Conservation (phyloP, 768 basidiomycete genomes). For the Agrocybe chaxingu region DNA sequence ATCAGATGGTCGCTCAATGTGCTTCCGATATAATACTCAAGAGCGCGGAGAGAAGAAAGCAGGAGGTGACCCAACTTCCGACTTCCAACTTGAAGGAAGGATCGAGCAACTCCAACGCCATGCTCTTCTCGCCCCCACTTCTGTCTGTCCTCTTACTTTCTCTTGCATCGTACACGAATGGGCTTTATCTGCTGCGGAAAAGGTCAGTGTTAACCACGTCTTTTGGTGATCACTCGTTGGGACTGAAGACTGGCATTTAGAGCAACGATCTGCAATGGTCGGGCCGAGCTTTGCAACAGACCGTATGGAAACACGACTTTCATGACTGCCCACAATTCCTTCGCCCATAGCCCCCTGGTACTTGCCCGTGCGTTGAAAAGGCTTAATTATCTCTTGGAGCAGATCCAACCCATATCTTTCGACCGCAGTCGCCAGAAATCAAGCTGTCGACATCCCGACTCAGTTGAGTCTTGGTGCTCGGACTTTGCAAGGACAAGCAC, state of each 20-base stretch:
- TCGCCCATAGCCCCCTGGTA: conserved; percentile 35
- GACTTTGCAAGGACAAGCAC: conserved; percentile 61
- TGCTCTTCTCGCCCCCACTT: not conserved
- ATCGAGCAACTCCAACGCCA: not conserved
- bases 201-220: not conserved
- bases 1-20: not conserved
- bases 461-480: conserved; percentile 50
- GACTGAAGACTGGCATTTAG: too few species aligned
- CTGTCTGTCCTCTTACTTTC: not conserved
- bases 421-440: conserved; percentile 35
- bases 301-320: conserved; percentile 51
- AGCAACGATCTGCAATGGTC: conserved; percentile 60
- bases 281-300: conserved; percentile 56
- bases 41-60: not conserved
- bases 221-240: too few species aligned
- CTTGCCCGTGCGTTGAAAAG: conserved; percentile 1
- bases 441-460: conserved; percentile 45
- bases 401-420: too few species aligned
- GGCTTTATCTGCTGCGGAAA: not conserved
- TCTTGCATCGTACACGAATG: not conserved
- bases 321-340: conserved; percentile 56
- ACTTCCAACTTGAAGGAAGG: not conserved
- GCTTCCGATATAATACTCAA: not conserved
- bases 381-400: conserved; percentile 41
- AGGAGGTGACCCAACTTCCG: too few species aligned